Evolutionary conservation across 495 filamentous ascomycete species (phyloP), one percentile per base, ranked within the genome.

Genomic region (Podospora anserina): DNA sequence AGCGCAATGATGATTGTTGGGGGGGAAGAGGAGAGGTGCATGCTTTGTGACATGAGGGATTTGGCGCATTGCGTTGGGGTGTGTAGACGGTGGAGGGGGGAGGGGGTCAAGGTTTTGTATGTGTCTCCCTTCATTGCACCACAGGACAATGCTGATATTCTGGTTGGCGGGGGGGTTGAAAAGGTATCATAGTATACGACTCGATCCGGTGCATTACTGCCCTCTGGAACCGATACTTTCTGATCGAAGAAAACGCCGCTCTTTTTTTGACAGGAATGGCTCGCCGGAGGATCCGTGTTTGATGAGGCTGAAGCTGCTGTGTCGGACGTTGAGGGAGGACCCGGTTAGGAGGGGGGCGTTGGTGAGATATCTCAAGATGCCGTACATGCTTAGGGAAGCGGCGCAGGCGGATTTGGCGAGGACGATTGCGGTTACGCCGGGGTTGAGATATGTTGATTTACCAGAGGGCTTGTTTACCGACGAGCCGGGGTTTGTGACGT

Each of bases 191-290:
- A 91, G 92, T 78, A 88, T 99, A 69, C 91, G 94, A 34, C 94
- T 99, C 72, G 95, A 99, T 70, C 85, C 89, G 15, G 94, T 99
- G 30, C 95, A 99, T 77, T 98, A 96, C 79, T 98, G 95, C 81
- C 88, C 91, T 63, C 88, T 90, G 68, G 95, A 98, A 78, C 87
- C 90, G 63, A 81, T 91, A 68, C 85, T 97, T 18, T 85, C 89
- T 61, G 90, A 91, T 71, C 88, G 85, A 75, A 89, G 94, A 63
- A 92, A 90, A 68, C 88, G 89, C 26, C 87, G 88, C 66, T 90
- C 91, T 15, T 87, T 88, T 75, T 88, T 94, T 68, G 84, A 89
- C 72, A 88, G 89, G 71, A 91, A 93, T 69, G 89, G 85, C 70
- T 88, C 91, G 66, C 88, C 90, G 7, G 88, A 92, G 71, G 93